phyloP scores from a whole-genome alignment of 306 rosid genomes.

The Acacia confusa region DNA sequence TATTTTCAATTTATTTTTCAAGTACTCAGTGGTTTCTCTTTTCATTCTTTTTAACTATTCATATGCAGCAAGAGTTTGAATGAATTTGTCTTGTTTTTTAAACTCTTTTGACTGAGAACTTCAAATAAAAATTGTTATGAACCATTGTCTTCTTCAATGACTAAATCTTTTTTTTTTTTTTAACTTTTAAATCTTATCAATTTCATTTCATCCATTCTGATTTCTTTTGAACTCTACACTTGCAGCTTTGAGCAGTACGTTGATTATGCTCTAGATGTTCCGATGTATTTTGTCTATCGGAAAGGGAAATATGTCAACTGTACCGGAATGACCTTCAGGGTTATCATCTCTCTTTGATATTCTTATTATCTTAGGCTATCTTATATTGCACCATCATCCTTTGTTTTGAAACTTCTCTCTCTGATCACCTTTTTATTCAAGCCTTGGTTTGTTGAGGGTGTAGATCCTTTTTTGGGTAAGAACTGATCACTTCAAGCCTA shows the following conservation, averaged over 20 bases:
- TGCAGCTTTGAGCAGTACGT: conserved; percentile 95
- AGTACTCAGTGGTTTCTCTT: neutral
- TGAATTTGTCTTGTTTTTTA: neutral
- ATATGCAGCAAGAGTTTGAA: neutral
- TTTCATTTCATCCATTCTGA: neutral
- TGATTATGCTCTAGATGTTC: conserved; percentile 97
- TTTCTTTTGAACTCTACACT: conserved; percentile 24
- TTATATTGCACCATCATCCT: conserved; percentile 17
- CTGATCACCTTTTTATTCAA: neutral
- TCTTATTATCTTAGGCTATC: conserved; percentile 37
- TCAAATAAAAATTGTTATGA: neutral
- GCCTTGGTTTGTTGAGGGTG: conserved; percentile 12
- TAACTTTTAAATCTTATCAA: neutral
- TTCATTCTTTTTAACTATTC: neutral
- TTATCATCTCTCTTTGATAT: conserved; percentile 50
- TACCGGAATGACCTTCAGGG: conserved; percentile 97
- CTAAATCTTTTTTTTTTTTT: neutral
- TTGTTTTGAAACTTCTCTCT: conserved; percentile 7
- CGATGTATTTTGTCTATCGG: conserved; percentile 94
- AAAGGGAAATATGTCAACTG: conserved; percentile 78
- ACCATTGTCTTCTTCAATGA: neutral
- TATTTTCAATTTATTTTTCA: neutral
- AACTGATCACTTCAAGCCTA: conserved; percentile 26
- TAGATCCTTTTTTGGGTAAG: neutral
- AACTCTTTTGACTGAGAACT: neutral